Evolutionary conservation across 2,329 filamentous ascomycete species (phyloP), one percentile per base, ranked within the genome.

Genomic region (Penicillium thymicola): DNA sequence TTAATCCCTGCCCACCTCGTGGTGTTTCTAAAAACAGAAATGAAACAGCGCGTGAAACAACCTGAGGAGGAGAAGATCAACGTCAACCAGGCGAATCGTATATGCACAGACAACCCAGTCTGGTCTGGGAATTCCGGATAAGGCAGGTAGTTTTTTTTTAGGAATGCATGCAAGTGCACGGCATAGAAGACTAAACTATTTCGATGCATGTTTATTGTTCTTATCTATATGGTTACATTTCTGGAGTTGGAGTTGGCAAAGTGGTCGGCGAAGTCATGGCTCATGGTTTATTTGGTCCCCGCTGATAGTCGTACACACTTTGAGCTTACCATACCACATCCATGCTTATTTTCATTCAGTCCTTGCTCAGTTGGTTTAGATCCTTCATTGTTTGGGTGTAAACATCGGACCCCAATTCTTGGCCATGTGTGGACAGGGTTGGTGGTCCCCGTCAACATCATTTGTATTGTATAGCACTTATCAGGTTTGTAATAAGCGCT

Each of bases 21-120:
- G 58, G 58, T 51, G 40, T 47, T 55, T 45, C 58, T 58, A 59
- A 58, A 55, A 54, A 51, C 46, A 58, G 54, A 34, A 21, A 9
- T 41, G 11, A 47, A 53, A 52, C 37, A 37, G 21, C 21, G 18
- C 27, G 18, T 55, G 27, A 55, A 55, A 51, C 47, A 11, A 11
- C 34, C 21, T 5, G 25, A 50, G 36, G 38, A n/a, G 28, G 32
- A 34, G 43, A 49, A 32, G 36, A 44, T 50, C 18, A n/a, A 27
- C 32, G 5, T 34, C 9, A 9, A 27, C 9, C 4, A 34, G 27
- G 16, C 23, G 43, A 54, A 54, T 48, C 30, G 3, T 25, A 11
- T 23, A 21, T 28, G 30, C 11, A 37, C 8, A 27, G 18, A 25
- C 7, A 36, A 8, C 38, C 23, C 40, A 45, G 14, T 55, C 34